Conservation (phyloP, 306 rosid genomes). For the Mucuna pruriens region DNA sequence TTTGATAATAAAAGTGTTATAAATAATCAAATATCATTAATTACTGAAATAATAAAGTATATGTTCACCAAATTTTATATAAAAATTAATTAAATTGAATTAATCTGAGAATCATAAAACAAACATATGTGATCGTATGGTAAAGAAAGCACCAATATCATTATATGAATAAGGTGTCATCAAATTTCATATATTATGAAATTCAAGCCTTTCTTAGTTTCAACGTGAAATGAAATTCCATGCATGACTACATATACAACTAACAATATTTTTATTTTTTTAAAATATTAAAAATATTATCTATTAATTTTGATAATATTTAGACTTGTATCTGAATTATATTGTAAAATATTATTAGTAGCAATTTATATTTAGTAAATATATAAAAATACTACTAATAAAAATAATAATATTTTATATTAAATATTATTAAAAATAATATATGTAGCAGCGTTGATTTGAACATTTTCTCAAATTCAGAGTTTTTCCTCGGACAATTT, state of each 20-base stretch:
- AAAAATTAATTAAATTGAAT: background rate
- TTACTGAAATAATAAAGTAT: background rate
- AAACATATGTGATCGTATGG: background rate
- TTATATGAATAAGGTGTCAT: background rate
- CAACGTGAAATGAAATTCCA: background rate
- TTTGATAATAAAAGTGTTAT: background rate
- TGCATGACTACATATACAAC: too few relatives aligned
- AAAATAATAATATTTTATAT: too few relatives aligned
- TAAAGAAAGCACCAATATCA: background rate
- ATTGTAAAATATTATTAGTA: too few relatives aligned
- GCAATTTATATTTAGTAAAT: too few relatives aligned
- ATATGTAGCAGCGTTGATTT: too few relatives aligned
- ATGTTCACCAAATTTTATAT: background rate
- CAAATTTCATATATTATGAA: background rate
- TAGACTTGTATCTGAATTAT: too few relatives aligned
- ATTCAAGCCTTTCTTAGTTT: background rate
- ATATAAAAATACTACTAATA: too few relatives aligned
- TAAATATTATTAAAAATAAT: too few relatives aligned
- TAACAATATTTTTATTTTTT: too few relatives aligned
- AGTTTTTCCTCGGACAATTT: background rate
- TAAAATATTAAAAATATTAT: too few relatives aligned
- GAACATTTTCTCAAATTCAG: background rate
- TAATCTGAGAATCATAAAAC: background rate
- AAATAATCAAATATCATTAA: background rate
- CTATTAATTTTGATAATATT: too few relatives aligned